phyloP scores from a whole-genome alignment of 2,329 filamentous ascomycete species.

The Penicillium vulpinum region DNA sequence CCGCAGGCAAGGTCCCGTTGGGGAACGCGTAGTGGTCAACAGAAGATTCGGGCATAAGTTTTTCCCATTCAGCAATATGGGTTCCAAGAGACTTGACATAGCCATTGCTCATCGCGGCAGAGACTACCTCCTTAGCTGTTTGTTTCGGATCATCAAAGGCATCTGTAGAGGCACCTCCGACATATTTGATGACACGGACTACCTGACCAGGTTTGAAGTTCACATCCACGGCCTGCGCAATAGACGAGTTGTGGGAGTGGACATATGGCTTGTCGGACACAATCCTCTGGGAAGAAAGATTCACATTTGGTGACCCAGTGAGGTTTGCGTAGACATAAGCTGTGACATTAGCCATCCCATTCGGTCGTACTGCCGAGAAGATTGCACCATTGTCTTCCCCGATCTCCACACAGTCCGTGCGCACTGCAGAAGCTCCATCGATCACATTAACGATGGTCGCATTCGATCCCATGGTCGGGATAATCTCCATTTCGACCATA shows the following conservation, averaged over 20 bases:
- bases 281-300: conserved; percentile 45
- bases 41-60: conserved; percentile 59
- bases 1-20: conserved; percentile 58
- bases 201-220: conserved; percentile 54
- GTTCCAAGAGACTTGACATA: conserved; percentile 56
- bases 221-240: conserved; percentile 61
- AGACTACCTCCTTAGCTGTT: conserved; percentile 58
- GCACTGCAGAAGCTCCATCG: conserved; percentile 67
- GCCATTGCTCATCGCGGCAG: conserved; percentile 52
- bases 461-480: conserved; percentile 53
- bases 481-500: conserved; percentile 61
- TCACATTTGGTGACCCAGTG: conserved; percentile 40
- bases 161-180: conserved; percentile 68
- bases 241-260: conserved; percentile 61
- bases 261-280: conserved; percentile 52
- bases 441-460: conserved; percentile 66
- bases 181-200: conserved; percentile 63
- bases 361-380: conserved; percentile 65
- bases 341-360: conserved; percentile 62
- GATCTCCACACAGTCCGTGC: conserved; percentile 60
- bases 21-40: conserved; percentile 64
- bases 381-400: conserved; percentile 58
- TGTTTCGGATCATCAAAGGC: conserved; percentile 61
- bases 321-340: conserved; percentile 58
- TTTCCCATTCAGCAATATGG: conserved; percentile 63